A percentile compares a stretch with the other conserved stretches of the same genome.
Conservation (phyloP, 495 filamentous ascomycete genomes). For the Thermothielavioides terrestris region DNA sequence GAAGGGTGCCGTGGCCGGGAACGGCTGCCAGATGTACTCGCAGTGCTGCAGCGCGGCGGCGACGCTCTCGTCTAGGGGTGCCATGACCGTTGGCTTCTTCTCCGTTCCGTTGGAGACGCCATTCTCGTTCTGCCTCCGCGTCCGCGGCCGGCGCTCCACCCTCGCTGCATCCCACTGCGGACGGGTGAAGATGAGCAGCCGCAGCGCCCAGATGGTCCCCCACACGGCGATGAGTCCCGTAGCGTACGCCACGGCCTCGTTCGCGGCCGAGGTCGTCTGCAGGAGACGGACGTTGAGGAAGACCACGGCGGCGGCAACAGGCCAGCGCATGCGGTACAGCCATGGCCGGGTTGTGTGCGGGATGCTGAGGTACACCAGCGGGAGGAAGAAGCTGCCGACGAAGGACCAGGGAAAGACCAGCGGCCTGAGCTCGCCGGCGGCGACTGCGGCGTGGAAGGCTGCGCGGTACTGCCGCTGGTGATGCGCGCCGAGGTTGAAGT, state of each 20-base stretch:
- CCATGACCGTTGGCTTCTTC: constrained; percentile 8
- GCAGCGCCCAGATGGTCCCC: constrained; percentile 55
- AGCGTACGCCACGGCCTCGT: constrained; percentile 57
- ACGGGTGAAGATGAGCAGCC: constrained; percentile 55
- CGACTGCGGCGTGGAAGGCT: constrained; percentile 10
- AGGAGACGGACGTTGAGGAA: constrained; percentile 36
- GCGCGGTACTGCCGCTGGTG: neutral
- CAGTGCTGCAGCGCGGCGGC: constrained; percentile 15
- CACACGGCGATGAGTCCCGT: constrained; percentile 58
- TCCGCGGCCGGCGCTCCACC: constrained; percentile 42
- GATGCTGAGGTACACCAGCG: constrained; percentile 49
- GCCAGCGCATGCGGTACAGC: constrained; percentile 43
- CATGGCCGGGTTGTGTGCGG: constrained; percentile 45
- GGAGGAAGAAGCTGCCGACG: constrained; percentile 40
- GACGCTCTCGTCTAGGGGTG: constrained; percentile 23
- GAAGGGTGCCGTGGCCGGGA: constrained; percentile 48
- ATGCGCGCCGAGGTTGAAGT: constrained; percentile 8
- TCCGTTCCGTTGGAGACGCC: neutral
- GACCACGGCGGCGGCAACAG: constrained; percentile 40
- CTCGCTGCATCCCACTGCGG: constrained; percentile 59
- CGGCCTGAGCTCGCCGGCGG: constrained; percentile 36
- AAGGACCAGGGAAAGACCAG: constrained; percentile 50
- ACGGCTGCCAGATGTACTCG: constrained; percentile 63
- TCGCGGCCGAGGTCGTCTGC: constrained; percentile 41
- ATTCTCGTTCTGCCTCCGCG: neutral